Evolutionary conservation across 768 basidiomycete species (phyloP), one percentile per base, ranked within the genome.

Genomic region (Tulasnella sp.): DNA sequence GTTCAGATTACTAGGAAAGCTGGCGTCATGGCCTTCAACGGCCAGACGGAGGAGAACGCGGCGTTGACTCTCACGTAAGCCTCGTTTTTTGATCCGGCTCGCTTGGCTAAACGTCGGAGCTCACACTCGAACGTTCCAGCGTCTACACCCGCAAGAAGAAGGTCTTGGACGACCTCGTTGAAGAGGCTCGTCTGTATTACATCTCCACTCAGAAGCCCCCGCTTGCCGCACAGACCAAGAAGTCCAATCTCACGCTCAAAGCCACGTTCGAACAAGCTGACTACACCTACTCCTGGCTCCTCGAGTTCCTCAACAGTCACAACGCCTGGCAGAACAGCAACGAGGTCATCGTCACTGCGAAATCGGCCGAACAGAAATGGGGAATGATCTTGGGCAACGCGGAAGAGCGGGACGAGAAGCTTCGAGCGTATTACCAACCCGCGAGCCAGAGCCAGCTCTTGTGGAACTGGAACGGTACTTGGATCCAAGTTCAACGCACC

Each of bases 391-490:
- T 77, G 44, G 76, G 76, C 11, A 61, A 67, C 11, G 23, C 23
- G 10, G 42, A 77, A 29, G 76, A 77, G 23, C 69, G 76, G 16
- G 76, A 77, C 20, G 76, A 77, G 70, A 70, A 72, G 70, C 46
- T 77, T 11, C 57, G 70, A 2, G 76, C 76, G 46, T 77, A 77
- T n/a, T 77, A 77, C 42, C 76, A 77, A 29, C 76, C 76, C 20
- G 70, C 39, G 29, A n/a, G 39, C 13, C 69, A 61, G 57, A 40
- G 61, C 16, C 76, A 61, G 32, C 76, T 71, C 44, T 42, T 77
- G 37, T 77, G 76, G 76, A 77, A 77, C 37, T 77, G 70, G 69
- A 70, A 46, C 1, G 76, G 76, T 2, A 77, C 76, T 16, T 77
- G 76, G 76, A 77, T 77, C 20, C 76, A 77, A 42, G 69, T 77